Evolutionary conservation across 1,139 yeast genomes (phyloP).

Genomic region (Pichia sorboxylosa): DNA sequence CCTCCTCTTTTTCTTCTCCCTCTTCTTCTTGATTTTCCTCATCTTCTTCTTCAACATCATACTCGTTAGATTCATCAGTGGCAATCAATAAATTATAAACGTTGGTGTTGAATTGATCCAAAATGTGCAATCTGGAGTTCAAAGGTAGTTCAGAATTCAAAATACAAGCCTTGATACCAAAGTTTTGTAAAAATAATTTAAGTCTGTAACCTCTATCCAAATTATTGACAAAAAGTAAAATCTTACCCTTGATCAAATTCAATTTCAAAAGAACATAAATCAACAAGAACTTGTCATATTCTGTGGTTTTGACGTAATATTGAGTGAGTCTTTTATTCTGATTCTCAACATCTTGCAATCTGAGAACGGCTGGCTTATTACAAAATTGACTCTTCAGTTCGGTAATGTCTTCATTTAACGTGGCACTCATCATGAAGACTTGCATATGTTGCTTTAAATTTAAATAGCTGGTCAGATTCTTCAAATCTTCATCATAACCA

Average conservation of each 20-base stretch:
- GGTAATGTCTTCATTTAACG: conserved; percentile 77
- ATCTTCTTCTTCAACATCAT: conserved; percentile 34
- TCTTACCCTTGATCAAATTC: conserved; percentile 81
- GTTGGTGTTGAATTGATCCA: conserved; percentile 88
- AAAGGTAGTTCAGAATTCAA: conserved; percentile 88
- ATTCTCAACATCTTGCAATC: conserved; percentile 53
- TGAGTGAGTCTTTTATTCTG: conserved; percentile 58
- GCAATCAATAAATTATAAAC: conserved; percentile 84
- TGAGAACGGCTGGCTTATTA: conserved; percentile 74
- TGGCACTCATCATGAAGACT: conserved; percentile 93
- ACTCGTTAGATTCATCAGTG: conserved; percentile 75
- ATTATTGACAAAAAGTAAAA: conserved; percentile 81
- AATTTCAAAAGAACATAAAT: conserved; percentile 88
- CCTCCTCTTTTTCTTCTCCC: conserved; percentile 48
- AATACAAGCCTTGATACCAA: conserved; percentile 82
- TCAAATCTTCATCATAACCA: conserved; percentile 82
- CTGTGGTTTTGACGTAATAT: conserved; percentile 76
- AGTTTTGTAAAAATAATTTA: conserved; percentile 84
- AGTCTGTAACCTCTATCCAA: conserved; percentile 93
- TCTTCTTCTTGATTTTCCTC: conserved; percentile 23
- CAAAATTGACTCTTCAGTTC: conserved; percentile 68
- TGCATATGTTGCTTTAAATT: conserved; percentile 72
- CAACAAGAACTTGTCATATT: conserved; percentile 82
- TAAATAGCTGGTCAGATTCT: conserved; percentile 42
- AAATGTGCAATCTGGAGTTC: conserved; percentile 87